Evolutionary conservation across 2,329 filamentous ascomycete genomes (phyloP).

Genomic region (Aspergillus sp.): DNA sequence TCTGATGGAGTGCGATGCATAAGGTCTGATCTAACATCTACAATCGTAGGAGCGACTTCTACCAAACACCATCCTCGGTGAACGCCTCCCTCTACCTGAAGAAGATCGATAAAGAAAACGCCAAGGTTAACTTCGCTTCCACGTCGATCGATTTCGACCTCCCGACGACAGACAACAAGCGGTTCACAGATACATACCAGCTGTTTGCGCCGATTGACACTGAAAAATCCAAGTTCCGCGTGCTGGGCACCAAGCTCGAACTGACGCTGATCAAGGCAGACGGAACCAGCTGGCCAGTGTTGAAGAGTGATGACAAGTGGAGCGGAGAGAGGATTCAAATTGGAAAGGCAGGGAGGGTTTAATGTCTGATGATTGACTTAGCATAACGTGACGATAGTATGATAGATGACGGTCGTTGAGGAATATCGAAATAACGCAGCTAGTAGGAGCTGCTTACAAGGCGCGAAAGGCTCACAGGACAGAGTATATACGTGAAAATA

Average conservation of each 20-base stretch:
- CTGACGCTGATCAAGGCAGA: conserved; percentile 69
- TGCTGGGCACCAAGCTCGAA: conserved; percentile 87
- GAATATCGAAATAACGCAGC: background rate
- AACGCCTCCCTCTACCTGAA: conserved; percentile 94
- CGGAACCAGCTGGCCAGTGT: conserved; percentile 75
- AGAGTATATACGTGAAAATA: too few relatives aligned
- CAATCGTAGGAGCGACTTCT: conserved; percentile 71
- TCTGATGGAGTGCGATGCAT: background rate
- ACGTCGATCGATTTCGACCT: conserved; percentile 70
- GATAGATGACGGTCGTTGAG: background rate
- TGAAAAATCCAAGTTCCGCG: conserved; percentile 69
- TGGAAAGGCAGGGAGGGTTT: conserved; percentile 67
- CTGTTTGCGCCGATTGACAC: conserved; percentile 74
- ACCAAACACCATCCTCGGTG: conserved; percentile 80
- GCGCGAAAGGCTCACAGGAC: too few relatives aligned
- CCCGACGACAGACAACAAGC: conserved; percentile 79
- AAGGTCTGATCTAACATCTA: background rate
- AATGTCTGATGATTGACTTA: conserved; percentile 1
- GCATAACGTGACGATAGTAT: background rate
- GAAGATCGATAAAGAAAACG: conserved; percentile 82
- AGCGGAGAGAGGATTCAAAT: conserved; percentile 84
- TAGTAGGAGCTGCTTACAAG: too few relatives aligned
- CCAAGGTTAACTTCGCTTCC: conserved; percentile 65
- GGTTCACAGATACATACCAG: conserved; percentile 68
- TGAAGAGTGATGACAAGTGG: conserved; percentile 70